These are phyloP conservation scores for Leccinum cinnamomeum DNA, from an alignment of 1,284 basidiomycete species.

Conservation along the genomic window DNA sequence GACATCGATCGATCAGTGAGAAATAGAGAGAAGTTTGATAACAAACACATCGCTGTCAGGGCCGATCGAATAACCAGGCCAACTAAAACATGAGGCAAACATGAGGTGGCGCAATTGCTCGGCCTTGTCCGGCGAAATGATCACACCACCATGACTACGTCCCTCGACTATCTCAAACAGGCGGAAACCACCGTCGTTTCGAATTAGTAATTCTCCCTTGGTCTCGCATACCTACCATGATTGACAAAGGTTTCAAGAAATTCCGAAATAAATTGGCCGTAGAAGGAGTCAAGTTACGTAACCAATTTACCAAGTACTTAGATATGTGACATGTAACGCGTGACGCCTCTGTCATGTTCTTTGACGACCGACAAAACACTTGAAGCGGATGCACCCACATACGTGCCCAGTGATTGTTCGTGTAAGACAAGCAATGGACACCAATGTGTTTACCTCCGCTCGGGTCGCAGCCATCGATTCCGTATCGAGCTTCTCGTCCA, in stretches of 20 bases:
- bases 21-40: background rate
- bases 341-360: no score
- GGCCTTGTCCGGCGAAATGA: background rate
- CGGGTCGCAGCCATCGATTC: constrained; percentile 46
- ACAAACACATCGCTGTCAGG: no score
- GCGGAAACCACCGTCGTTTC: constrained; percentile 92
- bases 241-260: no score
- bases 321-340: no score
- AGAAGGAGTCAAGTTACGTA: no score
- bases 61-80: background rate
- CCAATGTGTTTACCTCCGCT: constrained; percentile 37
- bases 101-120: constrained; percentile 2
- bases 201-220: no score
- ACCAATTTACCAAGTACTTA: no score
- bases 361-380: constrained; percentile 40
- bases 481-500: constrained; percentile 43
- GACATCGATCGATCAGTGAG: constrained; percentile 4
- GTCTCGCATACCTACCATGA: no score
- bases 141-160: constrained; percentile 67
- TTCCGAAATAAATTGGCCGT: no score
- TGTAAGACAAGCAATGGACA: background rate
- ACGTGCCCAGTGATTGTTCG: background rate
- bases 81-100: no score
- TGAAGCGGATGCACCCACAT: constrained; percentile 46
- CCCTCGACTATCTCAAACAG: constrained; percentile 84